phyloP scores from a whole-genome alignment of 73 alveolate species.

The Stentor roeselii region DNA sequence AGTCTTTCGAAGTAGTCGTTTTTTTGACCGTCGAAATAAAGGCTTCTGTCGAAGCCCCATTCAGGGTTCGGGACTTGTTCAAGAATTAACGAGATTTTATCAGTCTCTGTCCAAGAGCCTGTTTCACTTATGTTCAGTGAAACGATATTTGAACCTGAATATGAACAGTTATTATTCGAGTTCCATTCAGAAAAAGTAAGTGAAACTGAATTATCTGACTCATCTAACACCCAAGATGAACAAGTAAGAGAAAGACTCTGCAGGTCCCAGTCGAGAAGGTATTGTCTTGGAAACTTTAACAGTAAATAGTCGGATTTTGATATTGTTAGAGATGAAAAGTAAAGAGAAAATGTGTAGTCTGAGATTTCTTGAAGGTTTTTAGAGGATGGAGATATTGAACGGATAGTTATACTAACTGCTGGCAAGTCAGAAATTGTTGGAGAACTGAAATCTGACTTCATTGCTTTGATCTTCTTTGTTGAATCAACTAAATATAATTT shows the following conservation, averaged over 20 bases:
- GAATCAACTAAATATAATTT: background rate
- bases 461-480: background rate
- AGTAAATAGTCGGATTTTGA: background rate
- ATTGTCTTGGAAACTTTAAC: conserved; percentile 1
- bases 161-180: background rate
- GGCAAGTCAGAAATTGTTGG: background rate
- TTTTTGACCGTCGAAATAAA: background rate
- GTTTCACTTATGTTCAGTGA: background rate
- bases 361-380: background rate
- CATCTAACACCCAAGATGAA: background rate
- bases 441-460: background rate
- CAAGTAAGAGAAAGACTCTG: background rate
- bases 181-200: background rate
- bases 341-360: conserved; percentile 15
- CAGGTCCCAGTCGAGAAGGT: background rate
- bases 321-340: background rate
- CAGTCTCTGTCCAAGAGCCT: background rate
- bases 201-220: background rate
- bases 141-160: background rate
- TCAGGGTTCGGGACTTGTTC: background rate
- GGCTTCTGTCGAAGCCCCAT: background rate
- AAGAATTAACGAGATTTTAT: background rate
- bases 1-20: background rate
- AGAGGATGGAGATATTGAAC: background rate
- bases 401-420: background rate